phyloP scores from a whole-genome alignment of 2,329 filamentous ascomycete genomes.

The Boeremia exigua region DNA sequence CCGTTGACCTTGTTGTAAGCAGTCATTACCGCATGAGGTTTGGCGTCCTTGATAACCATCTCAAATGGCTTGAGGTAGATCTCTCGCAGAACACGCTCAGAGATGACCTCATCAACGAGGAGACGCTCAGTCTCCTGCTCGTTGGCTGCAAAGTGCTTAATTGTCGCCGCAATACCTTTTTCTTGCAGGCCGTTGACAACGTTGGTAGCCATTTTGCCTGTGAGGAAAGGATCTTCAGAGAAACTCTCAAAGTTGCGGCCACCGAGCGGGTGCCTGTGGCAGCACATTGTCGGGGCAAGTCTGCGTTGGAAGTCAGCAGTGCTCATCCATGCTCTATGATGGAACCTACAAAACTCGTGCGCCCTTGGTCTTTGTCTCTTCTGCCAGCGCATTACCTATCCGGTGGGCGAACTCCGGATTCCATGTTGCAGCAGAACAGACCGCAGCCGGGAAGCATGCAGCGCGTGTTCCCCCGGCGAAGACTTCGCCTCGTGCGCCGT shows the following conservation, averaged over 20 bases:
- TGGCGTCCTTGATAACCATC: conserved; percentile 72
- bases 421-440: conserved; percentile 74
- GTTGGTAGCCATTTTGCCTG: conserved; percentile 70
- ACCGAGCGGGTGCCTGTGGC: conserved; percentile 79
- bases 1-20: conserved; percentile 78
- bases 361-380: conserved; percentile 74
- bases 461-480: conserved; percentile 70
- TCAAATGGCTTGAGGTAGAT: conserved; percentile 68
- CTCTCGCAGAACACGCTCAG: conserved; percentile 63
- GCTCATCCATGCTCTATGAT: not conserved
- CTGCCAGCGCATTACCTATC: conserved; percentile 70
- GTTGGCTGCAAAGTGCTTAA: conserved; percentile 76
- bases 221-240: conserved; percentile 71
- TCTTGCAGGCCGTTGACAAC: conserved; percentile 67
- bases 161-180: conserved; percentile 70
- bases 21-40: conserved; percentile 73
- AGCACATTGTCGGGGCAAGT: conserved; percentile 78
- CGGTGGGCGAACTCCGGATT: conserved; percentile 63
- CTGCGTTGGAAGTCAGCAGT: conserved; percentile 18
- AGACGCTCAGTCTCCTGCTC: conserved; percentile 74
- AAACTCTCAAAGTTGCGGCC: conserved; percentile 81
- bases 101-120: conserved; percentile 57
- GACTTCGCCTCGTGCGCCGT: conserved; percentile 67
- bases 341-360: conserved; percentile 65
- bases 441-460: conserved; percentile 76